These are phyloP conservation scores for Groenewaldozyma tartarivorans DNA, from an alignment of 805 yeast genomes.

Conservation along the genomic window DNA sequence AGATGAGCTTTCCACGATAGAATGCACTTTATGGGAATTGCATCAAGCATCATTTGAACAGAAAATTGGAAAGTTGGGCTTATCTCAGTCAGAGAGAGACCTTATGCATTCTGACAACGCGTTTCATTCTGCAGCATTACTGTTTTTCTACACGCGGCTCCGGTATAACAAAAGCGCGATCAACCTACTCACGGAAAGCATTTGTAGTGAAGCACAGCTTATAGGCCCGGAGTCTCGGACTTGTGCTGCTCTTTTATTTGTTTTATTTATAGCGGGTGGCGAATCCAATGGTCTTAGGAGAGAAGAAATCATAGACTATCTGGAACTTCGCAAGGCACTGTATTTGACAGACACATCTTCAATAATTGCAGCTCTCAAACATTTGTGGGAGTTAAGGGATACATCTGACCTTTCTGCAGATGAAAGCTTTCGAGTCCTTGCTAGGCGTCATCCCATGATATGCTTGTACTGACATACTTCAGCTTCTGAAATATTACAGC, in stretches of 20 bases:
- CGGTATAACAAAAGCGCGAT: not conserved
- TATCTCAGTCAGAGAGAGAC: slow-evolving; percentile 4
- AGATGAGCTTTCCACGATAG: slow-evolving; percentile 6
- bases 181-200: not conserved
- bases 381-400: not conserved
- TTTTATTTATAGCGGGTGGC: not conserved
- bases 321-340: not conserved
- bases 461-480: too few species aligned
- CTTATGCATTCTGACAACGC: slow-evolving; percentile 10
- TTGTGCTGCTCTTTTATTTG: not conserved
- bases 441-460: too few species aligned
- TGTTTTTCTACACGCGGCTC: slow-evolving; percentile 7
- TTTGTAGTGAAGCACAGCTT: not conserved
- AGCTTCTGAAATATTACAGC: too few species aligned
- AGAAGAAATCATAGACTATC: not conserved
- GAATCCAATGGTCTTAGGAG: not conserved
- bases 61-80: not conserved
- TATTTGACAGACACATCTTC: not conserved
- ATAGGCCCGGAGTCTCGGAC: slow-evolving; percentile 10
- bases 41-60: slow-evolving; percentile 5
- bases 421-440: too few species aligned
- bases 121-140: slow-evolving; percentile 11
- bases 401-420: too few species aligned
- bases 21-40: slow-evolving; percentile 6
- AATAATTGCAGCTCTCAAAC: not conserved